Evolutionary conservation across 495 filamentous ascomycete species (phyloP), one percentile per base, ranked within the genome.

Genomic region (Astrocystis sublimbata): DNA sequence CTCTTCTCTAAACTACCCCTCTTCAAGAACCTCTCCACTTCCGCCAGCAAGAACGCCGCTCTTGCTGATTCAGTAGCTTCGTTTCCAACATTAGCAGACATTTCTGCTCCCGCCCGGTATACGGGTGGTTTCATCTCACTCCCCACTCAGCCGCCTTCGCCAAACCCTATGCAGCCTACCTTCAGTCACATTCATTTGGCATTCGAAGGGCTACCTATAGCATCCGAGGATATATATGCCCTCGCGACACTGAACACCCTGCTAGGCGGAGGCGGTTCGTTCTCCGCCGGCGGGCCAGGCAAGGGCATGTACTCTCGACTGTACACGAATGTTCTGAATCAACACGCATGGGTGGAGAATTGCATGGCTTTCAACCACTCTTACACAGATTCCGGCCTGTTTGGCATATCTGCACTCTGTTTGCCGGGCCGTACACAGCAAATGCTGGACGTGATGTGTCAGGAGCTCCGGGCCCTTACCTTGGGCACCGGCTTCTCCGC

Each of bases 281-380:
- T 99, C 79, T 92, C 89, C n/a, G 94, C 94, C 41, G 94, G 94
- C 65, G 94, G 94, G 2, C 94, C 94, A 19, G 94, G 94, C 49
- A 99, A 99, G 79, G 94, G 94, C 62, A 98, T 98, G 94, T 98
- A 97, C 79, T 93, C 90, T 17, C 89, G 96, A 6, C 85, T 98
- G 30, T 98, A 96, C 80, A 98, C 92, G 60, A 96, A 97, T 74
- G 93, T 97, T 9, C 86, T 98, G 49, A 98, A 98, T 79, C 94
- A 97, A 74, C 85, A 96, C 78, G 91, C 89, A 51, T 98, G 92
- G 92, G 90, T 98, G 10, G 94, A 98, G 75, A 92, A 85, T 63
- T 97, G 93, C 73, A 84, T 96, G 41, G 88, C 93, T 30, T 97
- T 98, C 83, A 98, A 98, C 77, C 92, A 98, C 76, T 89, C 89